Percentiles rank a stretch among this genome's conserved stretches.
These are phyloP conservation scores for Citrus hindsii DNA, from an alignment of 345 rosid genomes.

Conservation along the genomic window DNA sequence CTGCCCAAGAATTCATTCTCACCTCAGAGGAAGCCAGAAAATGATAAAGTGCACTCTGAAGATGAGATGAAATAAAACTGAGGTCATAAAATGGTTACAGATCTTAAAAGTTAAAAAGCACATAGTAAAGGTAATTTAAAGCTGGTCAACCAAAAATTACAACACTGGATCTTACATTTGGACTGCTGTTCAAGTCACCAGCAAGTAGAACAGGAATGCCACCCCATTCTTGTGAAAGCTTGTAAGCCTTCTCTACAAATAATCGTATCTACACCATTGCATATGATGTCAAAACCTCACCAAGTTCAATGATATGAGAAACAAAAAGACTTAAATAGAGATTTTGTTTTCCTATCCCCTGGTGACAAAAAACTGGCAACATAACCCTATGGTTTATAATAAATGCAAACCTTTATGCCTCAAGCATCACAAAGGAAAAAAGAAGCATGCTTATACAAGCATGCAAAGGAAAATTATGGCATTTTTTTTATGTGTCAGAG, in stretches of 20 bases:
- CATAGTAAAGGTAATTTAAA: neutral
- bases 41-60: slow-evolving; percentile 84
- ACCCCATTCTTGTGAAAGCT: slow-evolving; percentile 79
- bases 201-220: slow-evolving; percentile 69
- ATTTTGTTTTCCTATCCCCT: neutral
- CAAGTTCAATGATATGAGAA: neutral
- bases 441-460: neutral
- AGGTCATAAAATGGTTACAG: slow-evolving; percentile 11
- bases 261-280: slow-evolving; percentile 53
- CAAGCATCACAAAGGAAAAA: neutral
- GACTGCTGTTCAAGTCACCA: slow-evolving; percentile 83
- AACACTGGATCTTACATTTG: slow-evolving; percentile 47
- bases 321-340: neutral
- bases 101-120: neutral
- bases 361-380: neutral
- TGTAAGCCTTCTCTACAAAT: slow-evolving; percentile 72
- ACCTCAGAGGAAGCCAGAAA: slow-evolving; percentile 82
- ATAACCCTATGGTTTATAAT: neutral
- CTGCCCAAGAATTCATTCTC: slow-evolving; percentile 29
- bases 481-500: neutral
- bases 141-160: neutral
- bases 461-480: neutral
- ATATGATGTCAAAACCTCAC: slow-evolving; percentile 4
- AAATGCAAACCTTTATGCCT: neutral
- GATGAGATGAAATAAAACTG: slow-evolving; percentile 24